Evolutionary conservation across 352 stramenopile species (phyloP), one percentile per base, ranked within the genome.

Genomic region (Pythium graminicola): DNA sequence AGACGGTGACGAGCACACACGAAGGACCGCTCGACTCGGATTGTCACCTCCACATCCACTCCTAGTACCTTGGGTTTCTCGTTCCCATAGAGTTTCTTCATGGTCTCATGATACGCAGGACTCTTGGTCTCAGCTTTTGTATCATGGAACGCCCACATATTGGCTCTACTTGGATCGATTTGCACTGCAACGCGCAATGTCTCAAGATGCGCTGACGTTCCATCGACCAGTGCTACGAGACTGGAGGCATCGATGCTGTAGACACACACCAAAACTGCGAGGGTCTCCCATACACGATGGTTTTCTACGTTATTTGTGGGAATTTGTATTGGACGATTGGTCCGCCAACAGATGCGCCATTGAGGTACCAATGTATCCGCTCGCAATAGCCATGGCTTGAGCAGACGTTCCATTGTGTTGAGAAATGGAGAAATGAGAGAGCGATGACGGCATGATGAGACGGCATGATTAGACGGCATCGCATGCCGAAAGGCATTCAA

Each of bases 191-290:
- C 4, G n/a, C n/a, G n/a, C n/a, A n/a, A n/a, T n/a, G n/a, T n/a
- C n/a, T n/a, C n/a, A n/a, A n/a, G n/a, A n/a, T n/a, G n/a, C n/a
- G n/a, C n/a, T n/a, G n/a, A n/a, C n/a, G n/a, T n/a, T n/a, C n/a
- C n/a, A n/a, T n/a, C n/a, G n/a, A n/a, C n/a, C n/a, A n/a, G n/a
- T n/a, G n/a, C n/a, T n/a, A n/a, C n/a, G n/a, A n/a, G n/a, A n/a
- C n/a, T n/a, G n/a, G n/a, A n/a, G n/a, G n/a, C n/a, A n/a, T n/a
- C n/a, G n/a, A n/a, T n/a, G n/a, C n/a, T n/a, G n/a, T n/a, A n/a
- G n/a, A n/a, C n/a, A n/a, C n/a, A n/a, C 36, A 39, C 49, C n/a
- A 56, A n/a, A 4, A 56, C 17, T 28, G 35, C 35, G 9, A 56
- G 39, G 8, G 28, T 6, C 28, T 56, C 49, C 7, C 49, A 27